phyloP scores from a whole-genome alignment of 768 basidiomycete species.

The Pholiota molesta region DNA sequence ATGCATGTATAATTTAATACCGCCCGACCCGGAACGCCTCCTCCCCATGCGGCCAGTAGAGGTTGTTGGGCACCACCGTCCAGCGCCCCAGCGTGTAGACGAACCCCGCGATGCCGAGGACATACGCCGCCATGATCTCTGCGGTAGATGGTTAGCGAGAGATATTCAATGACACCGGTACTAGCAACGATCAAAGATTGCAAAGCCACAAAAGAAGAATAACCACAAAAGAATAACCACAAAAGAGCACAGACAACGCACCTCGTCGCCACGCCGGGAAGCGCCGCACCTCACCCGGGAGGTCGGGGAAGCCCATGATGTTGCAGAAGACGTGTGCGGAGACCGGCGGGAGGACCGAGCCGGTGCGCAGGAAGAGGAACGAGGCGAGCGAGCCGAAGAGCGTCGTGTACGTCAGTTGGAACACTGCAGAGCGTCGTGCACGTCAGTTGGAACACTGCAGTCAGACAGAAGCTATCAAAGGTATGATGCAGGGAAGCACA shows the following conservation, averaged over 20 bases:
- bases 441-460: too few species aligned
- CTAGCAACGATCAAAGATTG: too few species aligned
- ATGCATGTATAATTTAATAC: too few species aligned
- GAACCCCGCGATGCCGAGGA: slow-evolving; percentile 64
- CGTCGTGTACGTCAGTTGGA: slow-evolving; percentile 91
- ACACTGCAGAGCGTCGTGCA: slow-evolving; percentile 67
- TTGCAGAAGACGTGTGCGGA: slow-evolving; percentile 92
- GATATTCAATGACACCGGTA: too few species aligned
- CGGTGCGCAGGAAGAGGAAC: slow-evolving; percentile 85
- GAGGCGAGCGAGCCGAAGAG: slow-evolving; percentile 89
- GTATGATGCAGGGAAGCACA: slow-evolving; percentile 26
- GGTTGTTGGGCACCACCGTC: slow-evolving; percentile 25
- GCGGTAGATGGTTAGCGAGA: not conserved
- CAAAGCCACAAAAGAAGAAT: too few species aligned
- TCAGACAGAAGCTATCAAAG: too few species aligned
- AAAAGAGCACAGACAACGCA: slow-evolving; percentile 34
- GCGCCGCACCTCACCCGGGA: slow-evolving; percentile 53
- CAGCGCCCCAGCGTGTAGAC: slow-evolving; percentile 42
- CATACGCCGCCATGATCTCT: slow-evolving; percentile 62
- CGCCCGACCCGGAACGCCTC: not conserved
- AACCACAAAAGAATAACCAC: slow-evolving; percentile 8
- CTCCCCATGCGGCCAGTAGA: slow-evolving; percentile 22
- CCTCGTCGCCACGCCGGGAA: slow-evolving; percentile 56
- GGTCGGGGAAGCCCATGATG: slow-evolving; percentile 86
- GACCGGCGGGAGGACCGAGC: slow-evolving; percentile 78